A percentile compares a stretch with the other conserved stretches of the same genome.
These are phyloP conservation scores for Ampelocalamus luodianensis DNA, from an alignment of 176 grass and related monocot species.

Conservation along the genomic window DNA sequence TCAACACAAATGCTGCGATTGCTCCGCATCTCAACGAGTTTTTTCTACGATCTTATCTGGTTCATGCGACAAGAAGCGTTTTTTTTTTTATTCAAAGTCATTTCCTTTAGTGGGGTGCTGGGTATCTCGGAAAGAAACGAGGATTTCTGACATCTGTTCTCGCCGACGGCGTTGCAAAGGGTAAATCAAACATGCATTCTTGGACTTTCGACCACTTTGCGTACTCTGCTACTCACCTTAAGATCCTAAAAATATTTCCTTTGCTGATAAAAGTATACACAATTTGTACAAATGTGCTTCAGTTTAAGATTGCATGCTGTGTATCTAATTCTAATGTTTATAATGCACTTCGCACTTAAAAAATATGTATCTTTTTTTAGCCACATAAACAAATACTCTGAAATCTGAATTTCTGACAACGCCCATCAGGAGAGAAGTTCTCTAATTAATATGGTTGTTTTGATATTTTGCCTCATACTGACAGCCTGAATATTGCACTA, in stretches of 20 bases:
- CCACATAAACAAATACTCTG: background rate
- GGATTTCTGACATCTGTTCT: background rate
- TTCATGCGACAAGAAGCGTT: too few species aligned
- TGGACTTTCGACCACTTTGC: background rate
- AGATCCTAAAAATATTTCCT: too few species aligned
- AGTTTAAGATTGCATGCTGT: too few species aligned
- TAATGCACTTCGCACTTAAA: background rate
- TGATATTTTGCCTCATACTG: background rate
- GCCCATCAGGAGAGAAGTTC: too few species aligned
- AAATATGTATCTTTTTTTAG: background rate
- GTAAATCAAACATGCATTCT: background rate
- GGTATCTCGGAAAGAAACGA: constrained; percentile 2
- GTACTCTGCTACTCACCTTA: background rate
- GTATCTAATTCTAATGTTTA: background rate
- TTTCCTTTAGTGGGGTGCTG: background rate
- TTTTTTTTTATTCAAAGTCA: background rate
- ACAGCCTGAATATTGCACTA: background rate
- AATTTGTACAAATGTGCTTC: background rate
- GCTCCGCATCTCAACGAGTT: background rate
- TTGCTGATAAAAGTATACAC: too few species aligned
- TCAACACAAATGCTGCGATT: background rate
- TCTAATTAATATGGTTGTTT: background rate
- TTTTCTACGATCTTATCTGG: background rate
- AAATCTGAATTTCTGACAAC: too few species aligned
- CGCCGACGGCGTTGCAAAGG: background rate